Evolutionary conservation across 1,284 basidiomycete genomes (phyloP).

Genomic region (Sphagnurus paluster): DNA sequence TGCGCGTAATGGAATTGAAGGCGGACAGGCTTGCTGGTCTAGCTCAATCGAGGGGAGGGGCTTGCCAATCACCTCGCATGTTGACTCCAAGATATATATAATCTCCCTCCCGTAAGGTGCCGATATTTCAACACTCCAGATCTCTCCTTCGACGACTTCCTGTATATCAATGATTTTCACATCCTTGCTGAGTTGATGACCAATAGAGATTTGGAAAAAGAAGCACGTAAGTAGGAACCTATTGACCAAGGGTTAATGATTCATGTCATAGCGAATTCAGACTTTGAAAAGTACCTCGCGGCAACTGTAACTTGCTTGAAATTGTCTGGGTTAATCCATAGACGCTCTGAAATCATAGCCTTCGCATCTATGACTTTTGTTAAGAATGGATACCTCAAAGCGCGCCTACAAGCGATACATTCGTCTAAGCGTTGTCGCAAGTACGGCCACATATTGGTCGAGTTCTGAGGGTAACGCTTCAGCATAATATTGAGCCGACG

Average conservation of each 20-base stretch:
- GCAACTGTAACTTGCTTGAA: conserved; percentile 55
- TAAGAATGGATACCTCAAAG: conserved; percentile 53
- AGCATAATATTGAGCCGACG: conserved; percentile 42
- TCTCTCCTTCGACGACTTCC: conserved; percentile 52
- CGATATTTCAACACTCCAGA: conserved; percentile 54
- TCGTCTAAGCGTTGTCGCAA: conserved; percentile 51
- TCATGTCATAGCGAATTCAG: background rate
- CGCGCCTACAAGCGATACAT: conserved; percentile 29
- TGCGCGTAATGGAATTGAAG: conserved; percentile 38
- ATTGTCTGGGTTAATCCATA: conserved; percentile 64
- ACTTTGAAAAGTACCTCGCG: conserved; percentile 44
- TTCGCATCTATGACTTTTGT: conserved; percentile 32
- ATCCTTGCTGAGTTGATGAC: conserved; percentile 27
- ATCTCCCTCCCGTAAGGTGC: conserved; percentile 27
- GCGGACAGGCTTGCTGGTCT: background rate
- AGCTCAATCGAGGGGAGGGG: conserved; percentile 14
- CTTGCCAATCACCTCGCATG: conserved; percentile 68
- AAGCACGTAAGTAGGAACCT: conserved; percentile 65
- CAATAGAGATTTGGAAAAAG: conserved; percentile 61
- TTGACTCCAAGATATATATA: conserved; percentile 61
- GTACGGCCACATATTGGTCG: conserved; percentile 72
- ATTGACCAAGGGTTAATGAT: conserved; percentile 3
- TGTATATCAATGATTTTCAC: conserved; percentile 43
- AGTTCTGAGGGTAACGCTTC: conserved; percentile 38
- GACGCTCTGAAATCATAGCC: conserved; percentile 39